Base-by-base conservation (phyloP, 306 rosid species). In the Cicer cuneatum region DNA sequence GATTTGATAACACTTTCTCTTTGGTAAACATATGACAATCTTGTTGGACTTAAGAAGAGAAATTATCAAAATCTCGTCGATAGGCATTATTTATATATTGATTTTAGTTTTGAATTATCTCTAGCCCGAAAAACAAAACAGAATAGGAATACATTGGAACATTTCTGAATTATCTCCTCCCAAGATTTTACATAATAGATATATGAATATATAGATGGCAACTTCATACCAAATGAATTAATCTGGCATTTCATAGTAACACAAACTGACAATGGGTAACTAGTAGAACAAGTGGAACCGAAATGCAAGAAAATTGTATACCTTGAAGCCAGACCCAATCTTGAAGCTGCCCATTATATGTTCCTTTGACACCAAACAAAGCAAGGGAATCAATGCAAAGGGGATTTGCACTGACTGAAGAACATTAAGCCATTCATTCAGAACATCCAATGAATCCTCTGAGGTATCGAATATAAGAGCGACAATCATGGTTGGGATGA, bases 391-490 rank as follows among this genome's bases (percentile, higher is more conserved):
- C 63, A 95, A 86, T 16, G 99, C 99, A 84, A 95, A 95, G 49
- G 99, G 99, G 67, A 95, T 92, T 82, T 95, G 99, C 74, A 95
- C 79, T 56, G 99, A 95, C 85, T 92, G 99, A 57, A 95, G 97
- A 74, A 95, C 88, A 83, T 95, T 95, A 56, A 95, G 99, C 99
- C 99, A 95, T 86, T 95, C 92, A 77, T 95, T 95, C 45, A 95
- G 51, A 76, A 83, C 77, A 81, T 95, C 99, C 21, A 95, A 81
- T 7, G 90, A 81, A 7, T 71, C 83, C 77, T 89, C 96, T 0
- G 98, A 87, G 43, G 92, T 81, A 16, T 95, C 98, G 66, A 89
- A 95, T 60, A 78, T 72, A 56, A 95, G 92, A 69, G 99, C 99
- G 5, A 95, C 97, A 15, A 81, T 85, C 59, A 95, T 87, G 14